Conservation (phyloP, 192 early-diverging fungal genomes). For the Backusella luteola region DNA sequence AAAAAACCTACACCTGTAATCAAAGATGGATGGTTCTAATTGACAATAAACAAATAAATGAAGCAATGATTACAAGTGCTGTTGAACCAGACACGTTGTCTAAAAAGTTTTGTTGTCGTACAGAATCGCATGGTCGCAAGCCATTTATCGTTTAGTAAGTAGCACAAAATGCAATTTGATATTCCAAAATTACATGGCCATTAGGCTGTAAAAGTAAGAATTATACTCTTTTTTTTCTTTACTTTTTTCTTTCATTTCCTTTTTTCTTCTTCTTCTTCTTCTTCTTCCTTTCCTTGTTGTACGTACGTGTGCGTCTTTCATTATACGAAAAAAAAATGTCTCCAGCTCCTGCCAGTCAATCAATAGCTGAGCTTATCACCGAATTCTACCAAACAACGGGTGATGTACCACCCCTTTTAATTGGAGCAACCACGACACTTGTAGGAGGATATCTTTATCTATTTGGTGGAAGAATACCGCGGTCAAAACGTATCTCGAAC, state of each 20-base stretch:
- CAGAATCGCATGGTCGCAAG: slow-evolving; percentile 1
- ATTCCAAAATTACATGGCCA: neutral
- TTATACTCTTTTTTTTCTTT: neutral
- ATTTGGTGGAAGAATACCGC: slow-evolving; percentile 71
- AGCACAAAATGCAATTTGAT: slow-evolving; percentile 4
- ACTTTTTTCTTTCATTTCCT: neutral
- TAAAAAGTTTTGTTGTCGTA: neutral
- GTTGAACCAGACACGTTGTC: slow-evolving; percentile 2
- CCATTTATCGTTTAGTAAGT: slow-evolving; percentile 4
- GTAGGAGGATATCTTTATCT: slow-evolving; percentile 61
- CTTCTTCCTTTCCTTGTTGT: neutral
- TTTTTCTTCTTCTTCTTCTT: too few species aligned
- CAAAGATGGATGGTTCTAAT: neutral
- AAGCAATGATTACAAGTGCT: neutral
- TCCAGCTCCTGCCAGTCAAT: slow-evolving; percentile 8
- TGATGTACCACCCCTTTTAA: slow-evolving; percentile 73
- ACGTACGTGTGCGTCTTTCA: neutral
- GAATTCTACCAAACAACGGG: slow-evolving; percentile 51
- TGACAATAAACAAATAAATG: neutral
- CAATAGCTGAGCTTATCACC: slow-evolving; percentile 29
- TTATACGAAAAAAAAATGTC: slow-evolving; percentile 2
- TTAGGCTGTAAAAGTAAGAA: neutral
- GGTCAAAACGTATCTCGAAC: slow-evolving; percentile 68
- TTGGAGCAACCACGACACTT: slow-evolving; percentile 70
- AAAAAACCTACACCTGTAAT: neutral